Evolutionary conservation across 805 yeast species (phyloP), one percentile per base, ranked within the genome.

Genomic region (Saturnispora kantuleensis): DNA sequence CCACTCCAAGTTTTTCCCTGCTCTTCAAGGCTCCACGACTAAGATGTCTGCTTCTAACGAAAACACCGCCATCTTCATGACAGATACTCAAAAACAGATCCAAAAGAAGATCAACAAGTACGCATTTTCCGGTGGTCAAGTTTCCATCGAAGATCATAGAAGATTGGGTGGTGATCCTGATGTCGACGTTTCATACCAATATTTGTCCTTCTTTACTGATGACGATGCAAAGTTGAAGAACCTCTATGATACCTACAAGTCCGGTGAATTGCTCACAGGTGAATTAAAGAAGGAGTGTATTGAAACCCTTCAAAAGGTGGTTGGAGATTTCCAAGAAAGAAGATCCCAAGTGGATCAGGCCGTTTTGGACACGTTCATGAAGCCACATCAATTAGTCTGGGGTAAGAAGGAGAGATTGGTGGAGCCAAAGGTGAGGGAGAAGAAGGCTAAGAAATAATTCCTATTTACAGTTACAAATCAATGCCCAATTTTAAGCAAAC

Each of bases 1-100:
- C 51, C 97, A 93, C 66, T 81, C 98, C 44, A 83, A 85, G 65
- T 93, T 93, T 66, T 93, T 93, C 84, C 98, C 98, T 38, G 97
- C 98, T 44, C 69, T 90, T 55, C 97, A 93, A 71, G 98, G 98
- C 44, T 81, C 97, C 4, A 75, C 88, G 12, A 84, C 97, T 34
- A 93, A 93, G 69, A 93, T 93, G 98, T 83, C 95, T 49, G 97
- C 98, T 4, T 81, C 93, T 10, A 93, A 84, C 63, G 87, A 84
- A 50, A 81, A 85, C 46, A 76, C 90, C 34, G 93, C 98, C 6
- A 88, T 93, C 53, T 93, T 82, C 69, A 83, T 93, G 93, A 89
- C 88, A 47, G 98, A 93, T 64, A 85, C 96, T 2, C 77, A 94
- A 41, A 86, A 85, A 60, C 88, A 85, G 68, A 84, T 93, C 52